phyloP scores from a whole-genome alignment of 495 filamentous ascomycete species.

The Neurospora sp. region DNA sequence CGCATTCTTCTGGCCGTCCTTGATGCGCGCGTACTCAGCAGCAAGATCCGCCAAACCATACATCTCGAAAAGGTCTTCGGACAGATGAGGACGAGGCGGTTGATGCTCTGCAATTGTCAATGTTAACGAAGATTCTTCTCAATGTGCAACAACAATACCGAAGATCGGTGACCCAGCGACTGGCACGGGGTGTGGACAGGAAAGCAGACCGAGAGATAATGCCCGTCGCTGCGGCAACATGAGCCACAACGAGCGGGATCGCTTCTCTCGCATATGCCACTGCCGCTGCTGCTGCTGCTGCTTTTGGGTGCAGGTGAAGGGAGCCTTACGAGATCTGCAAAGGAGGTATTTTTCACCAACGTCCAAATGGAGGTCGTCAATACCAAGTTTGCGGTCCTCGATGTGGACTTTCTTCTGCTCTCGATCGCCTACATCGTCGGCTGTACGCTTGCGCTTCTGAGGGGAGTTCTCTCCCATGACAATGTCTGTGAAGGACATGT shows the following conservation, averaged over 20 bases:
- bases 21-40: slow-evolving; percentile 41
- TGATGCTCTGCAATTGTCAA: slow-evolving; percentile 37
- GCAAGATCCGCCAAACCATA: slow-evolving; percentile 40
- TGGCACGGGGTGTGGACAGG: neutral
- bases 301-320: slow-evolving; percentile 22
- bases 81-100: slow-evolving; percentile 25
- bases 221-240: neutral
- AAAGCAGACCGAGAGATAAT: neutral
- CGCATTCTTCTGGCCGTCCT: slow-evolving; percentile 46
- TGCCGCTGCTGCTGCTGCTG: slow-evolving; percentile 1
- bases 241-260: neutral
- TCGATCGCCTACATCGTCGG: slow-evolving; percentile 37
- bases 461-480: slow-evolving; percentile 33
- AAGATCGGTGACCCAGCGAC: slow-evolving; percentile 10
- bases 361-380: slow-evolving; percentile 45
- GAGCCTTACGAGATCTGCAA: slow-evolving; percentile 53
- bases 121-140: slow-evolving; percentile 38
- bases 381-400: slow-evolving; percentile 43
- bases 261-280: neutral
- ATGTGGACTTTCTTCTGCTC: slow-evolving; percentile 46
- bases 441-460: slow-evolving; percentile 44
- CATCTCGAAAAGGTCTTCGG: slow-evolving; percentile 43
- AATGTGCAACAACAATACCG: slow-evolving; percentile 7
- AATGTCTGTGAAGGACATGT: slow-evolving; percentile 29
- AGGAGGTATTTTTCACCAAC: slow-evolving; percentile 49